Percentiles rank a stretch among this genome's conserved stretches.
Conservation (phyloP, 805 yeast species). For the Metschnikowia picachoensis region DNA sequence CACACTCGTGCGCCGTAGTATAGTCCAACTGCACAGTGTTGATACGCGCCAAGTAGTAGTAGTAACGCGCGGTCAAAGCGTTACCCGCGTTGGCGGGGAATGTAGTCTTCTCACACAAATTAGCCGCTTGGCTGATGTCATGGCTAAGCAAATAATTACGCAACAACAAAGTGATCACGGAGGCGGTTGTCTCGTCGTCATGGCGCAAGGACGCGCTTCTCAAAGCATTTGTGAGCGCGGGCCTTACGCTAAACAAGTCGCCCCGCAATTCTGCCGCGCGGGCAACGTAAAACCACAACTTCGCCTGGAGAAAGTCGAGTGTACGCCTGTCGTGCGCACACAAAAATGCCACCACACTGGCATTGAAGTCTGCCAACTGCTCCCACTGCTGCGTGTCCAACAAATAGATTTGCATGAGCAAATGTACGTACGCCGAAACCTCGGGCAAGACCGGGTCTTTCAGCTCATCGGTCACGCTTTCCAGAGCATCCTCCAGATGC, state of each 20-base stretch:
- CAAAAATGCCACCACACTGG: slow-evolving; percentile 48
- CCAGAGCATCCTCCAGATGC: slow-evolving; percentile 15
- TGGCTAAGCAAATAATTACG: slow-evolving; percentile 75
- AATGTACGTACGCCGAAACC: slow-evolving; percentile 71
- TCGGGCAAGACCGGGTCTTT: slow-evolving; percentile 58
- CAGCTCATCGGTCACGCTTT: slow-evolving; percentile 20
- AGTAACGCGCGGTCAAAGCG: slow-evolving; percentile 87
- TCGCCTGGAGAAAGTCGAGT: slow-evolving; percentile 81
- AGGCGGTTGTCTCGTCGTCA: slow-evolving; percentile 87
- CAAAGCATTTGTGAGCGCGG: slow-evolving; percentile 66
- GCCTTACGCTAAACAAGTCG: slow-evolving; percentile 57
- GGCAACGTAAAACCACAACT: slow-evolving; percentile 83
- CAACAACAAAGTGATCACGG: slow-evolving; percentile 77
- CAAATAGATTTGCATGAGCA: slow-evolving; percentile 72
- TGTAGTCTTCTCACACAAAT: slow-evolving; percentile 81
- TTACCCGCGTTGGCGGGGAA: slow-evolving; percentile 85
- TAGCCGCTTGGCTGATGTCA: slow-evolving; percentile 83
- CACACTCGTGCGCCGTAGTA: slow-evolving; percentile 83
- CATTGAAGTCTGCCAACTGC: slow-evolving; percentile 52
- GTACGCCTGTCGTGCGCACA: slow-evolving; percentile 72
- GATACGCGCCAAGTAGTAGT: slow-evolving; percentile 86
- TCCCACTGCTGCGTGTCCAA: slow-evolving; percentile 56
- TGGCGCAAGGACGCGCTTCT: slow-evolving; percentile 90
- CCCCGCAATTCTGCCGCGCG: slow-evolving; percentile 66
- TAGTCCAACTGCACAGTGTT: slow-evolving; percentile 90